These are phyloP conservation scores for Saccharomycopsis sp. DNA, from an alignment of 805 yeast genomes.

Conservation along the genomic window DNA sequence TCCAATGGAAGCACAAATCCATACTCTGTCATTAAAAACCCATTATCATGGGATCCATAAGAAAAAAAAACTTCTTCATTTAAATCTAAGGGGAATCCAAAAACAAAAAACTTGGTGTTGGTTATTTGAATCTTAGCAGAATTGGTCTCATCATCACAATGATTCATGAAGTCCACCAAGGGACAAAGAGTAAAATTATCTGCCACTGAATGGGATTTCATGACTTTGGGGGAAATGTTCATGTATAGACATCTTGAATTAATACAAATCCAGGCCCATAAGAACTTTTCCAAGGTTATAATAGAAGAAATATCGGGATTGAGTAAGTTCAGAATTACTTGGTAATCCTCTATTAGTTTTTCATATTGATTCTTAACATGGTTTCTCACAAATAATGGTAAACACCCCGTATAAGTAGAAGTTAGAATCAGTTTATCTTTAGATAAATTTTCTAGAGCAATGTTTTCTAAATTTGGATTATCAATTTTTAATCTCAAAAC, in stretches of 20 bases:
- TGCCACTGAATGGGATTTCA: slow-evolving; percentile 33
- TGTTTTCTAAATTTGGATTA: background rate
- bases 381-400: background rate
- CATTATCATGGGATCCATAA: slow-evolving; percentile 87
- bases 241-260: slow-evolving; percentile 87
- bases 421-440: background rate
- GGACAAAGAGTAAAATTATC: slow-evolving; percentile 90
- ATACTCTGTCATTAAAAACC: slow-evolving; percentile 72
- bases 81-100: slow-evolving; percentile 4
- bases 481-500: background rate
- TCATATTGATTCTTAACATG: slow-evolving; percentile 7
- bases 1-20: slow-evolving; percentile 51
- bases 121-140: slow-evolving; percentile 43
- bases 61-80: slow-evolving; percentile 56
- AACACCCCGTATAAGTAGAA: background rate
- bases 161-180: slow-evolving; percentile 80
- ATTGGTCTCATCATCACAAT: slow-evolving; percentile 30
- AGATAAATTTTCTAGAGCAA: background rate
- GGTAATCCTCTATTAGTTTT: slow-evolving; percentile 1
- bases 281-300: slow-evolving; percentile 24
- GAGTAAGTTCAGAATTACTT: too few species aligned
- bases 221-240: slow-evolving; percentile 36
- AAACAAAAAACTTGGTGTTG: slow-evolving; percentile 42
- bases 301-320: too few species aligned
- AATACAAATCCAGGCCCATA: slow-evolving; percentile 79